phyloP scores from a whole-genome alignment of 2,329 filamentous ascomycete genomes.

The Xylaria digitata region DNA sequence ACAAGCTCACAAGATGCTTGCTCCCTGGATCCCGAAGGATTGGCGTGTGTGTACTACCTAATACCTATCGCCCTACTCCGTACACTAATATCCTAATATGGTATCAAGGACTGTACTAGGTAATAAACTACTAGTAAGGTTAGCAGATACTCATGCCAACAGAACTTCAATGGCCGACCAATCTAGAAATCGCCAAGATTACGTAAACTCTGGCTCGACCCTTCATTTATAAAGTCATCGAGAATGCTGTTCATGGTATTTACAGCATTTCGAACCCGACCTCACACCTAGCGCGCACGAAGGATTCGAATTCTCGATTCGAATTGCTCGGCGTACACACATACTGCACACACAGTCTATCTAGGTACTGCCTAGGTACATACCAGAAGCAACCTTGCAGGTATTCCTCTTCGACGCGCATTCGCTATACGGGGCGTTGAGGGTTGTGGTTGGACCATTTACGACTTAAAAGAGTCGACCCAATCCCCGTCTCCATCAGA shows the following conservation, averaged over 20 bases:
- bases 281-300: conserved; percentile 20
- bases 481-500: conserved; percentile 41
- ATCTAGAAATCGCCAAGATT: background rate
- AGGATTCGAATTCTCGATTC: conserved; percentile 21
- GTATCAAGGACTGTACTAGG: background rate
- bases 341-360: no score
- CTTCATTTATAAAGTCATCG: conserved; percentile 5
- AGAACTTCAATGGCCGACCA: background rate
- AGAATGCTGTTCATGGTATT: background rate
- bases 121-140: background rate
- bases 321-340: conserved; percentile 24
- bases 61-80: no score
- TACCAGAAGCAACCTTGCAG: conserved; percentile 16
- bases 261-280: background rate
- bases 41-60: background rate
- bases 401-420: conserved; percentile 22
- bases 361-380: background rate
- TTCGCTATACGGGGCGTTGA: conserved; percentile 30
- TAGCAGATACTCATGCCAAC: background rate
- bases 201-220: conserved; percentile 2
- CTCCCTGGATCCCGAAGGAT: background rate
- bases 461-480: conserved; percentile 49
- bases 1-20: no score
- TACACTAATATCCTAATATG: no score
- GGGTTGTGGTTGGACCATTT: conserved; percentile 57